phyloP scores from a whole-genome alignment of 352 stramenopile species.

The Pythium sp. region DNA sequence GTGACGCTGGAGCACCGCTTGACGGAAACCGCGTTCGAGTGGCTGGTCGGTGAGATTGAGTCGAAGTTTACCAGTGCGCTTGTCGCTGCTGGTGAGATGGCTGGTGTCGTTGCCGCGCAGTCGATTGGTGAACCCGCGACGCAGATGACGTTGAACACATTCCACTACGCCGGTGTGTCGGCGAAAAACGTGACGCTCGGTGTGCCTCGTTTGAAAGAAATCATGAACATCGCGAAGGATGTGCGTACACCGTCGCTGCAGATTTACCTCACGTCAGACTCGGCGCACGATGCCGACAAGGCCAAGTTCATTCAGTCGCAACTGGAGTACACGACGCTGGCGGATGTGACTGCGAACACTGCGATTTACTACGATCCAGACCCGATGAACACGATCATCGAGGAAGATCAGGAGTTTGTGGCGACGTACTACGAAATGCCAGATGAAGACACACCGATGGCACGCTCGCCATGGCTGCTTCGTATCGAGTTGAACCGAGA shows the following conservation, averaged over 20 bases:
- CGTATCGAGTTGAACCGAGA: conserved; percentile 98
- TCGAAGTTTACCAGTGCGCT: conserved; percentile 95
- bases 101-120: conserved; percentile 97
- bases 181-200: conserved; percentile 99
- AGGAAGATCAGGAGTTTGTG: conserved; percentile 97
- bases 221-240: conserved; percentile 99
- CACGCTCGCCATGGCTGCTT: conserved; percentile 96
- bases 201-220: conserved; percentile 99
- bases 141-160: conserved; percentile 99
- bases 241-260: conserved; percentile 96
- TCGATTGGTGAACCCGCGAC: conserved; percentile 99
- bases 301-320: conserved; percentile 91
- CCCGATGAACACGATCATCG: conserved; percentile 95
- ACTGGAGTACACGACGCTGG: conserved; percentile 97
- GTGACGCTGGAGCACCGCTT: conserved; percentile 96
- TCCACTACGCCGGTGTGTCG: conserved; percentile 99
- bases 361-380: conserved; percentile 99
- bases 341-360: conserved; percentile 95
- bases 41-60: conserved; percentile 95
- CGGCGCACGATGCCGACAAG: conserved; percentile 80
- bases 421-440: conserved; percentile 97
- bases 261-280: conserved; percentile 93
- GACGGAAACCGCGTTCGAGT: conserved; percentile 96
- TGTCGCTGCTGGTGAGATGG: conserved; percentile 97
- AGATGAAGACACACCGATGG: conserved; percentile 94